Percentiles rank a stretch among this genome's conserved stretches.
Conservation (phyloP, 1,284 basidiomycete species). For the Volvariella volvacea region DNA sequence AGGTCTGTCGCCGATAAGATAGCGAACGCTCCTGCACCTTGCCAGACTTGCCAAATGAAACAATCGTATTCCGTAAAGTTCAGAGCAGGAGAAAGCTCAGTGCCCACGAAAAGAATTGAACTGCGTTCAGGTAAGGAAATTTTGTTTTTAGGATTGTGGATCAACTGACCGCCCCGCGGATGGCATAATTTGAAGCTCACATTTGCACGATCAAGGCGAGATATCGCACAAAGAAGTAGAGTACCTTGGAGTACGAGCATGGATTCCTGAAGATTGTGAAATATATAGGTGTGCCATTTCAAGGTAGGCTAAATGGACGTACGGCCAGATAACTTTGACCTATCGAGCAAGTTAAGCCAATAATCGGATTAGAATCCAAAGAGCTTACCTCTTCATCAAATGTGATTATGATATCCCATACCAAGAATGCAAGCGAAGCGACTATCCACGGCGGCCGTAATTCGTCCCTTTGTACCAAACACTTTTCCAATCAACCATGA, state of each 20-base stretch:
- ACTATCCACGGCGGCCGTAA: slow-evolving; percentile 16
- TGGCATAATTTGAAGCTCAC: slow-evolving; percentile 19
- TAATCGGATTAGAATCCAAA: slow-evolving; percentile 3
- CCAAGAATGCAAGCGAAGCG: slow-evolving; percentile 31
- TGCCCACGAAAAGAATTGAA: slow-evolving; percentile 24
- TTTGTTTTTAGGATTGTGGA: background rate
- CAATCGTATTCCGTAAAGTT: slow-evolving; percentile 27
- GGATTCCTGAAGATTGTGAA: slow-evolving; percentile 15
- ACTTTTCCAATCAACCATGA: slow-evolving; percentile 1
- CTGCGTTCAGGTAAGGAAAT: slow-evolving; percentile 15
- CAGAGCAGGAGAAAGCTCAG: slow-evolving; percentile 23
- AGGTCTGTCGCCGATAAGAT: slow-evolving; percentile 24
- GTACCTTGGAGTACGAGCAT: slow-evolving; percentile 25
- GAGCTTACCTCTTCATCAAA: slow-evolving; percentile 30
- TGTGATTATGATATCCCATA: slow-evolving; percentile 35
- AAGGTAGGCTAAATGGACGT: slow-evolving; percentile 9
- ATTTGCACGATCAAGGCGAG: slow-evolving; percentile 27
- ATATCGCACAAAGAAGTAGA: slow-evolving; percentile 28
- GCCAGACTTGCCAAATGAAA: slow-evolving; percentile 32
- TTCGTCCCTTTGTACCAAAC: no score
- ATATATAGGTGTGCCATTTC: background rate
- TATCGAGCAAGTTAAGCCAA: slow-evolving; percentile 17
- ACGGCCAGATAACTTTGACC: slow-evolving; percentile 34
- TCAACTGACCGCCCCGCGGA: background rate
- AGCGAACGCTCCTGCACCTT: slow-evolving; percentile 21